A percentile compares a stretch with the other conserved stretches of the same genome.
These are phyloP conservation scores for Haplosporangium gracile DNA, from an alignment of 192 early-diverging fungal genomes.

Conservation along the genomic window DNA sequence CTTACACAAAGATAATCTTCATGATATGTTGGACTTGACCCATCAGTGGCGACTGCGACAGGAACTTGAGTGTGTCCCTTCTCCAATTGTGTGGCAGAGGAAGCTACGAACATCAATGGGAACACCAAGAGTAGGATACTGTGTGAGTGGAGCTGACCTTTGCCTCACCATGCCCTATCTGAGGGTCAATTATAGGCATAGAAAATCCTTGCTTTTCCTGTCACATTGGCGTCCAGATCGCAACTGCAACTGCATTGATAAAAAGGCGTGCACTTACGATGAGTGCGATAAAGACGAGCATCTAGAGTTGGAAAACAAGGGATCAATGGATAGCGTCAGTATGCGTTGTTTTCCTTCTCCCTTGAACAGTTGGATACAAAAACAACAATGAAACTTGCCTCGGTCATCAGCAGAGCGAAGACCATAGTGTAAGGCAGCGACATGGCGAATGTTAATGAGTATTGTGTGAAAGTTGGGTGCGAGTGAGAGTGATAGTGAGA, in stretches of 20 bases:
- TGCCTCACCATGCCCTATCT: neutral
- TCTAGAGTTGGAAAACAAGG: conserved; percentile 16
- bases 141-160: neutral
- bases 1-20: conserved; percentile 69
- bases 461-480: neutral
- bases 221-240: neutral
- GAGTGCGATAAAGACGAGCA: conserved; percentile 53
- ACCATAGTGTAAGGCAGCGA: conserved; percentile 63
- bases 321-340: neutral
- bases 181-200: neutral
- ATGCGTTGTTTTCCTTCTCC: neutral
- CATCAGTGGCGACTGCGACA: conserved; percentile 61
- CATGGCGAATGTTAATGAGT: conserved; percentile 21
- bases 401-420: conserved; percentile 57
- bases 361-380: neutral
- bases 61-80: conserved; percentile 59
- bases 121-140: neutral
- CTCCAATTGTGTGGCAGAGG: conserved; percentile 64
- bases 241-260: neutral
- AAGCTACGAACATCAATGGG: conserved; percentile 38
- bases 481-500: neutral
- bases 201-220: neutral
- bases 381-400: conserved; percentile 47
- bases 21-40: conserved; percentile 56
- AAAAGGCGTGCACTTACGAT: conserved; percentile 37